phyloP scores from a whole-genome alignment of 306 rosid species.

The Alnus glutinosa region DNA sequence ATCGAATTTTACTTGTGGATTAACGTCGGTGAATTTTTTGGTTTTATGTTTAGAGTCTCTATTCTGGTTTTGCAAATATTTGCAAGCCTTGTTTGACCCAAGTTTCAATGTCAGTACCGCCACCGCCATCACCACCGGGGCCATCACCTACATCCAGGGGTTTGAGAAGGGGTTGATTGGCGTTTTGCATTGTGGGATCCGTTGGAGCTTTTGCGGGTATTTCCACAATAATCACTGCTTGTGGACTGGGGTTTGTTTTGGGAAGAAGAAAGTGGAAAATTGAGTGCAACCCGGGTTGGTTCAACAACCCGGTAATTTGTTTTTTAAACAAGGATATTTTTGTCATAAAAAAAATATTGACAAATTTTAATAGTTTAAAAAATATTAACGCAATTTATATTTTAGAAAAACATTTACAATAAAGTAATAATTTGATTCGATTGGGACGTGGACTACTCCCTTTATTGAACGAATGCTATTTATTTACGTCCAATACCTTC shows the following conservation, averaged over 20 bases:
- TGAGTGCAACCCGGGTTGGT: conserved; percentile 96
- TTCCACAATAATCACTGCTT: conserved; percentile 59
- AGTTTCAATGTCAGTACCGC: background rate
- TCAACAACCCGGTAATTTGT: no score
- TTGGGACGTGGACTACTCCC: no score
- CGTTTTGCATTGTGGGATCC: conserved; percentile 79
- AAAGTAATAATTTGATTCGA: no score
- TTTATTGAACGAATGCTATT: no score
- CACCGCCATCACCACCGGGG: conserved; percentile 6
- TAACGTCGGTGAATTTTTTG: conserved; percentile 42
- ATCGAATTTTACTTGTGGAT: conserved; percentile 76
- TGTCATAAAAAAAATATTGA: no score
- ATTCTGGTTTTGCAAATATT: conserved; percentile 50
- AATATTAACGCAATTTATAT: no score
- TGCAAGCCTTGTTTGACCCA: conserved; percentile 47
- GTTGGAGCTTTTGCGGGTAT: conserved; percentile 76
- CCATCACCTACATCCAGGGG: conserved; percentile 41
- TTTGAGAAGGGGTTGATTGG: conserved; percentile 66
- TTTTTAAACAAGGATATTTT: no score
- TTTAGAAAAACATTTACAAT: no score
- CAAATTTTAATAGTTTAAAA: no score
- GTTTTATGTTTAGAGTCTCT: conserved; percentile 60
- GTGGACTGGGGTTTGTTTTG: conserved; percentile 85
- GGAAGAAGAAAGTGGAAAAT: conserved; percentile 77
- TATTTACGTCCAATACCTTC: background rate